Conservation (phyloP, 345 rosid species). For the Isatis tinctoria region DNA sequence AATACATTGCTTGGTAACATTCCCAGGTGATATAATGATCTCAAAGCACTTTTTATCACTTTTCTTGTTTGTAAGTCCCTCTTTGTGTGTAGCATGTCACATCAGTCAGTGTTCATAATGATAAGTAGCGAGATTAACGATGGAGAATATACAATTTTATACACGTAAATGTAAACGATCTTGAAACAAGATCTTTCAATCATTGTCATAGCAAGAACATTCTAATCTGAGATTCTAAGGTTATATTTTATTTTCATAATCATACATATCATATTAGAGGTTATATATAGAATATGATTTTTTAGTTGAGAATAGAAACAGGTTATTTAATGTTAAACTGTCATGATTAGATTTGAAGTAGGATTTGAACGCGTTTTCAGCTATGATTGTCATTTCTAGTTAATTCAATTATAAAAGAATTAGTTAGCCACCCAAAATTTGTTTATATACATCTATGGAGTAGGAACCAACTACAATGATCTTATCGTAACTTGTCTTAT, state of each 20-base stretch:
- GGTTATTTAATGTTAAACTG: neutral
- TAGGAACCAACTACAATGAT: neutral
- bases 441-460: neutral
- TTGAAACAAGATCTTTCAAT: slow-evolving; percentile 25
- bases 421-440: slow-evolving; percentile 10
- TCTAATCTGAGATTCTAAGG: neutral
- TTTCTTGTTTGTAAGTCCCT: slow-evolving; percentile 17
- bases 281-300: neutral
- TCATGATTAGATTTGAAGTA: slow-evolving; percentile 1
- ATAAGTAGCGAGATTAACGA: slow-evolving; percentile 8
- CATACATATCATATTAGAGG: neutral
- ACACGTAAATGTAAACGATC: neutral
- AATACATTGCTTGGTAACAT: slow-evolving; percentile 61
- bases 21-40: slow-evolving; percentile 40
- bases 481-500: neutral
- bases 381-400: neutral
- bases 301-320: neutral
- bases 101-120: slow-evolving; percentile 14
- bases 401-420: neutral
- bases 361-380: slow-evolving; percentile 16
- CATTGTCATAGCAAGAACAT: neutral
- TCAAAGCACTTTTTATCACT: slow-evolving; percentile 1
- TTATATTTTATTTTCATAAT: neutral
- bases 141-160: neutral
- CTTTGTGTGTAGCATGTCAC: slow-evolving; percentile 9